Evolutionary conservation across 2,329 filamentous ascomycete genomes (phyloP), one percentile per base, ranked within the genome.

Genomic region (Sphaceloma murrayae): DNA sequence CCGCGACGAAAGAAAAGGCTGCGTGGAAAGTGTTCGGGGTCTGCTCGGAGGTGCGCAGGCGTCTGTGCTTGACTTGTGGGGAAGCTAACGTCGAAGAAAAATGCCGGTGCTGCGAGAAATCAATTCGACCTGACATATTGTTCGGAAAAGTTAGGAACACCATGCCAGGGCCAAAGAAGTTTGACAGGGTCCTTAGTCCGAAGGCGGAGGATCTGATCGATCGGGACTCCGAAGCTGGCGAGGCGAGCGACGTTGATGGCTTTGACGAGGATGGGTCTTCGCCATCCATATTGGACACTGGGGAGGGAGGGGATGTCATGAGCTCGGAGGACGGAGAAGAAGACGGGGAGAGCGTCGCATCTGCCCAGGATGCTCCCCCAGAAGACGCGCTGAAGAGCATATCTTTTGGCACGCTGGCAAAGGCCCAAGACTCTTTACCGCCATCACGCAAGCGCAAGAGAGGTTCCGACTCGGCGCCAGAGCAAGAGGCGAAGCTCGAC

Each of bases 401-500:
- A 52, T 91, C 87, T 17, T 95, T 96, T 57, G 88, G 87, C 50
- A 84, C 85, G n/a, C 70, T 95, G 30, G 85, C 85, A 51, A 85
- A 85, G 68, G 88, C 87, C 1, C 85, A 94, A 66, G 80, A 80
- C 29, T 74, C 78, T 0, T 64, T 94, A 22, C 51, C 48, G 30
- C 55, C 59, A 50, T 67, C 66, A 60, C 64, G 62, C 43, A 70
- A 69, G 52, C 59, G 66, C 36, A 34, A 45, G 7, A 19, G 29
- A 31, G 62, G 59, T 13, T 58, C 62, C 9, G 58, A 62, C 10
- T 57, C 58, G 0, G 59, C 54, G 13, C 39, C 50, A 10, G 59
- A 64, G 22, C 62, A 69, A 45, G 67, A 69, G 17, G 62, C 66
- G 40, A 71, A 71, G 50, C 53, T 72, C 5, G 61, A 65, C 47